Base-by-base conservation (phyloP, 75 land plant species). In the Pinus tabuliformis region DNA sequence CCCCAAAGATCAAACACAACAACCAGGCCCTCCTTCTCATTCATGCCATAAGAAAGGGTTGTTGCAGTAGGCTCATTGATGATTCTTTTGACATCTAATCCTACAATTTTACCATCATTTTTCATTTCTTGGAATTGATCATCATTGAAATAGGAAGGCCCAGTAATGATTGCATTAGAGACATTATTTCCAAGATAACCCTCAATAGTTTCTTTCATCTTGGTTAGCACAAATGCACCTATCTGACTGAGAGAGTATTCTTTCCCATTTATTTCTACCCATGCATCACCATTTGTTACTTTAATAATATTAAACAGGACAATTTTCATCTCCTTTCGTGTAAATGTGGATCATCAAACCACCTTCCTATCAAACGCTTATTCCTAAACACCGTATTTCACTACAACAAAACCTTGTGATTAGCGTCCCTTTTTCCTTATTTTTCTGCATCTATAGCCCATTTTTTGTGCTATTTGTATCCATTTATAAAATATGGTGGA, bases 61-160 rank as follows among this genome's bases (percentile, higher is more conserved):
- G 93, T 91, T 45, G 93, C 89, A 49, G 90, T 90, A 5, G 91
- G 92, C 59, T 90, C 92, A 77, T 90, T 88, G 33, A 90, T 90
- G 36, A 91, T 89, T 17, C 91, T 62, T 4, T 68, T 77, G 42
- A 91, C 93, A 28, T 91, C 89, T 17, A 89, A 77, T 0, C 91
- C 88, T 60, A 91, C 88, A 62, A 89, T 90, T 59, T 86, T 77
- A 45, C 92, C 92, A 52, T 86, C 93, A 84, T 89, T 91, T 71
- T 91, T 89, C 45, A 89, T 89, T 42, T 89, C 91, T 22, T 86
- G 91, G 26, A 91, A 76, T 70, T 90, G 91, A 15, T 91, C 90
- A 78, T 90, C 92, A 83, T 83, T 88, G 74, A 88, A 90, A 58
- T 90, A 90, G n/a, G 92, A 91, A 58, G 88, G 92, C 42, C 88